Conservation (phyloP, 805 yeast genomes). For the Candida alai region DNA sequence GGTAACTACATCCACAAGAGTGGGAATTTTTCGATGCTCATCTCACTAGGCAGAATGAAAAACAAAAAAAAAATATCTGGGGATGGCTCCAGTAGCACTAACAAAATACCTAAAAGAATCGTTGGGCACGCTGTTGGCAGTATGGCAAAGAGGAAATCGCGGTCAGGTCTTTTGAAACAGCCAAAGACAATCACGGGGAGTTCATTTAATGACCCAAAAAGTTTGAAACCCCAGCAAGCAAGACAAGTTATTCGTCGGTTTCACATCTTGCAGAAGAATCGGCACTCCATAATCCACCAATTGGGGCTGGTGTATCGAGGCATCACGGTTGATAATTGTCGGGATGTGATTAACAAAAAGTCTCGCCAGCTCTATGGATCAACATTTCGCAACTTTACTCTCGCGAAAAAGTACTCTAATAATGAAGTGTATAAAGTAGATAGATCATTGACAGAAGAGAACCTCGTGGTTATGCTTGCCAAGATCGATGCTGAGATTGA, state of each 20-base stretch:
- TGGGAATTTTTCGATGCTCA: constrained; percentile 4
- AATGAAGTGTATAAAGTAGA: constrained; percentile 18
- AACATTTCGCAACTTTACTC: constrained; percentile 1
- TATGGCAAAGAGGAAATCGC: constrained; percentile 14
- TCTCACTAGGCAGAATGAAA: neutral
- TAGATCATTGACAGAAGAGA: constrained; percentile 9
- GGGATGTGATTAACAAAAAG: neutral
- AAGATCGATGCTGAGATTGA: constrained; percentile 59
- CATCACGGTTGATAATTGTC: constrained; percentile 16
- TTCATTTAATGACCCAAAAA: constrained; percentile 29
- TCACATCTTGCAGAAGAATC: constrained; percentile 65
- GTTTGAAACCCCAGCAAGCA: constrained; percentile 66
- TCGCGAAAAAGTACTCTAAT: constrained; percentile 6
- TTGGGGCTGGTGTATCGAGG: constrained; percentile 24
- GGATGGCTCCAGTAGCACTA: neutral
- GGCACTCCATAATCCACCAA: constrained; percentile 35
- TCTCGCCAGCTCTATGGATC: neutral
- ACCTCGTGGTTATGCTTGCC: constrained; percentile 36
- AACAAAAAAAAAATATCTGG: constrained; percentile 1
- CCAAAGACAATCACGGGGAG: constrained; percentile 30
- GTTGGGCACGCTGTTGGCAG: too few species aligned
- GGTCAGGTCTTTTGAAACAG: constrained; percentile 25
- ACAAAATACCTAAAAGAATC: too few species aligned
- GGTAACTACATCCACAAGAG: neutral
- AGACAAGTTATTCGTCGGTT: constrained; percentile 73